phyloP scores from a whole-genome alignment of 2,329 filamentous ascomycete genomes.

The Exserohilum turcica region DNA sequence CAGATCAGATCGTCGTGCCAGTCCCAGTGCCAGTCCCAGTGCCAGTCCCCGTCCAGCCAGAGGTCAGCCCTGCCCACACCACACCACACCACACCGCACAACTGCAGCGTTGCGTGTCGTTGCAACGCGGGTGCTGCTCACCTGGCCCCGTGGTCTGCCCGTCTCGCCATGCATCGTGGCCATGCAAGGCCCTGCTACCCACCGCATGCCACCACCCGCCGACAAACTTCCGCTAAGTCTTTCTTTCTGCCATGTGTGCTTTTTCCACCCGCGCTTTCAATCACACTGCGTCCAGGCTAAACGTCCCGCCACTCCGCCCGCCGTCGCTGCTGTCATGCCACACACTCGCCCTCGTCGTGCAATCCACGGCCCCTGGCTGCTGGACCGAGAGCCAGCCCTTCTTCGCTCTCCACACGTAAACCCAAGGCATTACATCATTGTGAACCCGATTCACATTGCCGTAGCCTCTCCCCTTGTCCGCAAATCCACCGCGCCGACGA shows the following conservation, averaged over 20 bases:
- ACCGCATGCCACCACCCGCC: slow-evolving; percentile 5
- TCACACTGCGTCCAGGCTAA: not conserved
- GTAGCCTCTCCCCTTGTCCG: not conserved
- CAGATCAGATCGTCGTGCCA: slow-evolving; percentile 18
- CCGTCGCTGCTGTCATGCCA: not conserved
- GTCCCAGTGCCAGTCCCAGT: no score
- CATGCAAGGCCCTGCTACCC: slow-evolving; percentile 2
- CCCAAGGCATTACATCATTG: not conserved
- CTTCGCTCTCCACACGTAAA: not conserved
- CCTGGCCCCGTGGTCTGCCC: not conserved
- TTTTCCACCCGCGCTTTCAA: slow-evolving; percentile 3
- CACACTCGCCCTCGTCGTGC: not conserved
- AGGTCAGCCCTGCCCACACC: slow-evolving; percentile 2
- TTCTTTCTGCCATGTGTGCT: slow-evolving; percentile 8
- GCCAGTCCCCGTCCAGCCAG: slow-evolving; percentile 9
- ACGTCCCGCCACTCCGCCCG: slow-evolving; percentile 14
- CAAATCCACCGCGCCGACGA: slow-evolving; percentile 3
- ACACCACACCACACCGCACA: slow-evolving; percentile 5
- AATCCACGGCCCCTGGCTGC: no score
- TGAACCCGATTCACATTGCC: not conserved
- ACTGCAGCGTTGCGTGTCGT: slow-evolving; percentile 4
- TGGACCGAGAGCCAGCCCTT: no score
- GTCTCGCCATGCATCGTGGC: not conserved
- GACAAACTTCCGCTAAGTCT: slow-evolving; percentile 14
- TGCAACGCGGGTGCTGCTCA: slow-evolving; percentile 1